phyloP scores from a whole-genome alignment of 2,329 filamentous ascomycete genomes.

The Pseudogymnoascus sp. region DNA sequence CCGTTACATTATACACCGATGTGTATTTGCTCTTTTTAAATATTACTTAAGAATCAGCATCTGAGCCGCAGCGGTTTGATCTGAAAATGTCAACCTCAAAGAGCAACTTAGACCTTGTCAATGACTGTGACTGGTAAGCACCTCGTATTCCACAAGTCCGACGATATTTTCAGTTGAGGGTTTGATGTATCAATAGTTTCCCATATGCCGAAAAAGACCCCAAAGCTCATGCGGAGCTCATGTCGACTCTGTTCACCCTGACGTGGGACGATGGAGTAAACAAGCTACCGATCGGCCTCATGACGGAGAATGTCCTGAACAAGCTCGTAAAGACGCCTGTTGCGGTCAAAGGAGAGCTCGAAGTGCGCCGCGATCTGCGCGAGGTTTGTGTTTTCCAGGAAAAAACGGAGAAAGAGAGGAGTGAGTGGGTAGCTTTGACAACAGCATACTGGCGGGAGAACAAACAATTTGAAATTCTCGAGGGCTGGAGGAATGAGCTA shows the following conservation, averaged over 20 bases:
- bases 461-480: slow-evolving; percentile 65
- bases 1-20: background rate
- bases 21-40: background rate
- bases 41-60: background rate
- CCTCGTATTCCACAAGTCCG: background rate
- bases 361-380: slow-evolving; percentile 50
- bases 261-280: slow-evolving; percentile 57
- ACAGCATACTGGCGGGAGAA: slow-evolving; percentile 60
- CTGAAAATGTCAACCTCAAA: background rate
- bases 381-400: slow-evolving; percentile 58
- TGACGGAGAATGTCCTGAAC: slow-evolving; percentile 44
- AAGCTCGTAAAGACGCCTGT: slow-evolving; percentile 42
- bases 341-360: slow-evolving; percentile 49
- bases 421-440: slow-evolving; percentile 46
- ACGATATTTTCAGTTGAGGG: background rate
- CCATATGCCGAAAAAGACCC: slow-evolving; percentile 62
- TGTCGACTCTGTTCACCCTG: slow-evolving; percentile 59
- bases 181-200: slow-evolving; percentile 48
- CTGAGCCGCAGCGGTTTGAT: background rate
- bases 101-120: slow-evolving; percentile 44
- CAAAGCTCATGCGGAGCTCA: slow-evolving; percentile 45
- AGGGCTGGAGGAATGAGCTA: slow-evolving; percentile 71
- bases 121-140: slow-evolving; percentile 47
- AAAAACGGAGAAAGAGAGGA: slow-evolving; percentile 56
- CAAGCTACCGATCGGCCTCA: slow-evolving; percentile 54